phyloP scores from a whole-genome alignment of 1,284 basidiomycete species.

The Pterula multifida region DNA sequence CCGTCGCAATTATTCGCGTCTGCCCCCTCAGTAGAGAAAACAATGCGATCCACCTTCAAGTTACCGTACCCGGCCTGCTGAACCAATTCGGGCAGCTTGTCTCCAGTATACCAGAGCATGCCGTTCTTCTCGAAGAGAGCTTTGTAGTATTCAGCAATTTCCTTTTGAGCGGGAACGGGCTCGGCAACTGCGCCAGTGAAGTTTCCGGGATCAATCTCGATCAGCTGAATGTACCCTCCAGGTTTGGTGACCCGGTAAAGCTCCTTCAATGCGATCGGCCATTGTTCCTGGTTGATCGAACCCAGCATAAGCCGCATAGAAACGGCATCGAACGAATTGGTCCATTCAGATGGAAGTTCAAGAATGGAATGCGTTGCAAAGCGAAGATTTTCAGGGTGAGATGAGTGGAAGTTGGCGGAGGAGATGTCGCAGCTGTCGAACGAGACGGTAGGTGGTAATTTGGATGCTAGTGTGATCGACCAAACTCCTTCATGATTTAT shows the following conservation, averaged over 20 bases:
- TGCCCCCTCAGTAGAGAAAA: not conserved
- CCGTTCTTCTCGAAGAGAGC: not conserved
- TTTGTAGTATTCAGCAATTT: not conserved
- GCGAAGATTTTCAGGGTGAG: conserved; percentile 5
- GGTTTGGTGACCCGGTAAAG: not conserved
- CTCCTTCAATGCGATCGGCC: conserved; percentile 12
- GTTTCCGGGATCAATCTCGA: conserved; percentile 13
- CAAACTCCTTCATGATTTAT: too few relatives aligned
- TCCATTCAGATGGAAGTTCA: conserved; percentile 14
- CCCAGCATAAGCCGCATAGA: conserved; percentile 20
- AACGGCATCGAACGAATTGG: conserved; percentile 16
- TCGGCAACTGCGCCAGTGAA: not conserved
- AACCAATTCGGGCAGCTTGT: not conserved
- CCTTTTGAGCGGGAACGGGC: not conserved
- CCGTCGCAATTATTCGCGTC: too few relatives aligned
- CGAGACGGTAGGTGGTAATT: conserved; percentile 5
- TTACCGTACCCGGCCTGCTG: not conserved
- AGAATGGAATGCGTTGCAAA: conserved; percentile 10
- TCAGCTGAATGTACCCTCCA: conserved; percentile 13
- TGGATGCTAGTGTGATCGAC: conserved; percentile 4
- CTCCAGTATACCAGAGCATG: not conserved
- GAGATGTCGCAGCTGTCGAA: conserved; percentile 12
- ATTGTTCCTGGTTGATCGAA: conserved; percentile 16
- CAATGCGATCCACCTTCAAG: not conserved
- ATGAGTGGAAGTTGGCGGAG: conserved; percentile 9